Evolutionary conservation across 208 protist species (phyloP).

Genomic region (Wallacemonas rigidus): DNA sequence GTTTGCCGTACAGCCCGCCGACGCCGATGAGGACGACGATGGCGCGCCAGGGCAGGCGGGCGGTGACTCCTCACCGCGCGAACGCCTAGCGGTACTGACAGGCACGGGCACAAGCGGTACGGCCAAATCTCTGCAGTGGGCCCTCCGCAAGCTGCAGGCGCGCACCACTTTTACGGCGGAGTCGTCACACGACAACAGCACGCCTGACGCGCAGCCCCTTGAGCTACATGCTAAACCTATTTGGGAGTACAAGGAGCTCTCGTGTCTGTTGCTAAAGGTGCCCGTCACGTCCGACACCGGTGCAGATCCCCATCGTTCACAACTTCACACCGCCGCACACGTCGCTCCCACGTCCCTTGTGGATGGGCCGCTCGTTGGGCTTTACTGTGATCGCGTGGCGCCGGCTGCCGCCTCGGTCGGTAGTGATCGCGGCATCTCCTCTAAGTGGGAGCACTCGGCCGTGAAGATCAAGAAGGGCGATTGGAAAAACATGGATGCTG

Average conservation of each 20-base stretch:
- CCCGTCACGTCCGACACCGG: not conserved
- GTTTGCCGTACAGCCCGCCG: constrained; percentile 20
- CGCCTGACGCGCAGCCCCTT: not conserved
- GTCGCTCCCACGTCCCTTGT: not conserved
- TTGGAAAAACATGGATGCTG: constrained; percentile 61
- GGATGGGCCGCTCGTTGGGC: constrained; percentile 22
- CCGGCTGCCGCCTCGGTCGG: not conserved
- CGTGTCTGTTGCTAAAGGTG: constrained; percentile 32
- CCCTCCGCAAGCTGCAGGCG: not conserved
- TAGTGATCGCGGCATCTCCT: constrained; percentile 9
- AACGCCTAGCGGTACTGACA: not conserved
- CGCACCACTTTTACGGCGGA: not conserved
- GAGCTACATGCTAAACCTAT: constrained; percentile 30
- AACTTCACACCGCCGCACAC: no score
- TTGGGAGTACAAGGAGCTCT: constrained; percentile 36
- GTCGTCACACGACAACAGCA: not conserved
- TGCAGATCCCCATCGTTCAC: no score
- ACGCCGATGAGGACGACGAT: constrained; percentile 12
- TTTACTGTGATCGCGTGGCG: constrained; percentile 18
- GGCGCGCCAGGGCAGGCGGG: not conserved
- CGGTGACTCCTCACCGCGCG: not conserved
- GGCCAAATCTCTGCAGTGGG: constrained; percentile 1
- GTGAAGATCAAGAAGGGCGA: constrained; percentile 38
- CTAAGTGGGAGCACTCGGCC: constrained; percentile 1
- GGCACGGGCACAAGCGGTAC: not conserved